These are phyloP conservation scores for Neonothopanus nambi DNA, from an alignment of 1,284 basidiomycete genomes.

Conservation along the genomic window DNA sequence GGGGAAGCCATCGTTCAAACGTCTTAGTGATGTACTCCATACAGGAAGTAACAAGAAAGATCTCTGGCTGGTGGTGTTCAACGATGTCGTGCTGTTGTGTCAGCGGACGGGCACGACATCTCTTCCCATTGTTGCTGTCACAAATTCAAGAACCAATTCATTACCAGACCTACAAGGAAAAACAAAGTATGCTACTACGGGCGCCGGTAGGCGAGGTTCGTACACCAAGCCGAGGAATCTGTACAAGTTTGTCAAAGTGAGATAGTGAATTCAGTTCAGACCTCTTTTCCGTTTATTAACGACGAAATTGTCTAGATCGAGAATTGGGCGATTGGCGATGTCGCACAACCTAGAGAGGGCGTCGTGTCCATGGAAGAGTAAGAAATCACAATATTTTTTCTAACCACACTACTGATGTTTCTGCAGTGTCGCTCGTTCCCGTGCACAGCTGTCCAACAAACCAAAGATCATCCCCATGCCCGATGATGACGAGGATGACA, in stretches of 20 bases:
- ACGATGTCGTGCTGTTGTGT: conserved; percentile 92
- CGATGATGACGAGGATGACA: conserved; percentile 62
- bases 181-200: conserved; percentile 74
- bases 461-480: conserved; percentile 61
- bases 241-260: conserved; percentile 85
- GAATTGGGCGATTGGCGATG: conserved; percentile 83
- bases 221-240: conserved; percentile 84
- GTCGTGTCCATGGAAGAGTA: conserved; percentile 86
- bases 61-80: conserved; percentile 92
- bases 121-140: conserved; percentile 77
- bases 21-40: conserved; percentile 79
- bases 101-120: conserved; percentile 89
- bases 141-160: conserved; percentile 68
- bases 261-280: conserved; percentile 14
- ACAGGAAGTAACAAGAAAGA: conserved; percentile 76
- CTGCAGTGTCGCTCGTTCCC: conserved; percentile 66
- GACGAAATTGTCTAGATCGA: conserved; percentile 62
- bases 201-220: conserved; percentile 59
- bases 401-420: no score
- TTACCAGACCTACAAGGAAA: conserved; percentile 78
- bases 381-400: conserved; percentile 32
- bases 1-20: conserved; percentile 81
- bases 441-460: conserved; percentile 61
- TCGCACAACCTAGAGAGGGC: conserved; percentile 68
- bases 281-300: not conserved